These are phyloP conservation scores for Rubia tinctorum DNA, from an alignment of 305 asterid species.

Conservation along the genomic window DNA sequence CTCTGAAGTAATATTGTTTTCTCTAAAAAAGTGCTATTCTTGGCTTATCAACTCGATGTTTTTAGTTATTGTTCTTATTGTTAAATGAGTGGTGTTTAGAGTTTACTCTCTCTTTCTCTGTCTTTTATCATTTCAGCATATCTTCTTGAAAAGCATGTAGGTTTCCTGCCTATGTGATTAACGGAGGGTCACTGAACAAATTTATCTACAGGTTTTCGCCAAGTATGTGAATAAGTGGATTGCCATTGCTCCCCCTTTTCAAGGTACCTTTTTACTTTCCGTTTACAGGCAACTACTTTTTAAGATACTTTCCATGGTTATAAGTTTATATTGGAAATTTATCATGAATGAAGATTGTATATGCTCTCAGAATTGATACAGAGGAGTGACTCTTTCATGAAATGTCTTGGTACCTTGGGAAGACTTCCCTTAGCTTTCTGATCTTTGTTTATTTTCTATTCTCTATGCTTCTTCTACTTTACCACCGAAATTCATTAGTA, in stretches of 20 bases:
- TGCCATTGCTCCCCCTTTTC: slow-evolving; percentile 80
- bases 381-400: not conserved
- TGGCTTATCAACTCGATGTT: not conserved
- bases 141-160: not conserved
- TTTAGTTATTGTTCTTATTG: not conserved
- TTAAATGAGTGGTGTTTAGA: not conserved
- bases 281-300: not conserved
- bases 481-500: not conserved
- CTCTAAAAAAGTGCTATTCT: not conserved
- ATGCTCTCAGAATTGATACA: not conserved
- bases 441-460: not conserved
- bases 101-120: slow-evolving; percentile 1
- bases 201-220: slow-evolving; percentile 54
- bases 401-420: not conserved
- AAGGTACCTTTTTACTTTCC: slow-evolving; percentile 42
- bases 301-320: not conserved
- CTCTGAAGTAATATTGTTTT: not conserved
- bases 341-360: not conserved
- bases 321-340: not conserved
- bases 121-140: not conserved
- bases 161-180: slow-evolving; percentile 14
- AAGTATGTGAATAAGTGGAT: slow-evolving; percentile 88
- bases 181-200: slow-evolving; percentile 20
- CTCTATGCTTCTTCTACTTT: not conserved
- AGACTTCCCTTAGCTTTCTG: not conserved